Evolutionary conservation across 768 basidiomycete genomes (phyloP), one percentile per base, ranked within the genome.

Genomic region (Lentinula detonsa): DNA sequence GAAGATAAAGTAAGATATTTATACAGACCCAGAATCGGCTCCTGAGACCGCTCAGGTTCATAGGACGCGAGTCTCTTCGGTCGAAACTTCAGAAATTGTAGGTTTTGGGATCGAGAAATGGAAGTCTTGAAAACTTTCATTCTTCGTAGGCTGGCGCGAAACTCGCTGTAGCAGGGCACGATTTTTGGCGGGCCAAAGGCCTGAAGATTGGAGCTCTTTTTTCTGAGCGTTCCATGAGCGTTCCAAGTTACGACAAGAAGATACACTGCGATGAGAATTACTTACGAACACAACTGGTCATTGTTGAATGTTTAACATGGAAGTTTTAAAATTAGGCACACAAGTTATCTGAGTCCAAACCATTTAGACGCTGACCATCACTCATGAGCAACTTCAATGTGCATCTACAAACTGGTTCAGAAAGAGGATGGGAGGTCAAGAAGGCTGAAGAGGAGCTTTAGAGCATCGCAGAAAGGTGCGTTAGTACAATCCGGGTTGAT

Each of bases 161-260:
- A 35, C 66, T 57, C n/a, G 74, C 70, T 11, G 64, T 46, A 10
- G 65, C 64, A 50, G 74, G 67, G 31, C 85, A 83, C 13, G 79
- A 66, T 51, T 87, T 78, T 8, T 81, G 72, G 68, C 85, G 87
- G 13, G 74, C 76, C 3, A 88, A 78, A n/a, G 89, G 89, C 67
- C 81, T 82, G 65, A 91, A 91, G 58, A 90, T 70, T 5, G 85
- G 79, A 7, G 81, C 77, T 15, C 89, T 88, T 69, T 91, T 91
- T 69, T 91, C 89, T 91, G 65, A 18, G 58, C 23, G 23, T 23
- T 23, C 23, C 23, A 23, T 23, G 23, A 23, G 23, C 31, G 52
- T 43, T 56, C 3, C 64, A 50, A 59, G 64, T 57, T 46, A 50
- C 23, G 23, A 23, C 23, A 56, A n/a, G 56, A n/a, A 7, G 28